Evolutionary conservation across 805 yeast species (phyloP), one percentile per base, ranked within the genome.

Genomic region (Blastobotrys americana): DNA sequence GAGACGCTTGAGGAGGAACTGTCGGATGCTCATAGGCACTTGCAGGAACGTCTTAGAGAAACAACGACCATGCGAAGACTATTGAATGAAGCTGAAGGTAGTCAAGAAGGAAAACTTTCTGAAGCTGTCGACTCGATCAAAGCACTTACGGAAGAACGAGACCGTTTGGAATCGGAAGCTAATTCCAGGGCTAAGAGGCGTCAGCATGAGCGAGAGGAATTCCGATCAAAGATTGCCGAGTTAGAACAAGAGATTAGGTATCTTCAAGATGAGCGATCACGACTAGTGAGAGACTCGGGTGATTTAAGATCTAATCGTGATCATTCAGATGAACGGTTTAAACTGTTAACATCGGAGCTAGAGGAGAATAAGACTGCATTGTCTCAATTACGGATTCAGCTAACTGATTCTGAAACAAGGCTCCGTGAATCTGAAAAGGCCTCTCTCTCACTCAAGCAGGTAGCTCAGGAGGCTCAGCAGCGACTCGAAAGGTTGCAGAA

Each of bases 21-120:
- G n/a, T 68, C 74, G 8, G 97, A 89, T 46, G 69, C 84, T 3
- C 74, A 86, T 44, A 73, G 76, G 25, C 69, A 80, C 61, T 63
- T 89, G 2, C 93, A 82, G 56, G 96, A 88, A 56, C 75, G 95
- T 48, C 78, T 84, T 0, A 70, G 89, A 41, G 97, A 90, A 63
- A 72, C 86, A 0, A 69, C 80, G 1, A 78, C 86, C 0, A 76
- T 88, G 63, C 72, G 94, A 53, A 69, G 84, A 47, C 60, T 86
- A 33, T 57, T 89, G 22, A 61, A 76, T 38, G 95, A 86, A 37
- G 72, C 76, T 4, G 90, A 88, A 54, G 79, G 77, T 37, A 72
- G 69, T 33, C 72, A 76, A 35, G 73, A 71, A 27, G 51, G 57
- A 2, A 75, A 74, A 44, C 61, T 74, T n/a, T 66, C 67, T n/a